Base-by-base conservation (phyloP, 495 filamentous ascomycete genomes). In the Trypethelium eluteriae region DNA sequence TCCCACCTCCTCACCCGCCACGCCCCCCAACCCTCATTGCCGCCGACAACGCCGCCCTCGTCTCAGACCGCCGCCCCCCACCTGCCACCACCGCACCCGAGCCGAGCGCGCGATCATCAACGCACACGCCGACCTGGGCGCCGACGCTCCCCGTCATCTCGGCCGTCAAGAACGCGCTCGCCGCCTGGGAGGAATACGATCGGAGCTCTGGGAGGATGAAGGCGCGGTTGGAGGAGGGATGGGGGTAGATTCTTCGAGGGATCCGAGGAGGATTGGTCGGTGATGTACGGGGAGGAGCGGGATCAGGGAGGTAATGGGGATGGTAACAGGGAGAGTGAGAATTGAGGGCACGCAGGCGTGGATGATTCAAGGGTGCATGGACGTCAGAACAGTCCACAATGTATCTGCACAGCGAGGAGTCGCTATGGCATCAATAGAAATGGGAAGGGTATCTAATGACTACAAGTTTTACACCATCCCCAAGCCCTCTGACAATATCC, bases 201-300 rank as follows among this genome's bases (percentile, higher is more conserved):
- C 53, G 53, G 53, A 34, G 53, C 53, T 5, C 11, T 18, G 10
- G 53, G 32, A 34, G 53, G 11, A 36, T 14, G n/a, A 53, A 35
- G 53, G 32, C 53, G 53, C 18, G 32, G 32, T 5, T 59, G 25
- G 53, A 59, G 53, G 11, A 32, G 53, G 3, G 25, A 36, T 18
- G 25, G 32, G 7, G 53, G 53, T 59, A 32, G 53, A 59, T 59
- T 9, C 11, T 6, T 34, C 18, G 53, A 34, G 53, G 53, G 53
- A 59, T 59, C 53, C 53, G 53, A 59, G 53, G 53, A 35, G 34
- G 53, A 36, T 7, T 18, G 14, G 32, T 34, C 53, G 53, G 53
- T 59, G 25, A 36, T 59, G 32, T 18, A 5, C 5, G 49, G 53
- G 18, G 32, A 35, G 25, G 32, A 7, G 7, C 25, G n/a, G 6